Percentiles rank a stretch among this genome's conserved stretches.
Conservation (phyloP, 768 basidiomycete species). For the Postia placenta region DNA sequence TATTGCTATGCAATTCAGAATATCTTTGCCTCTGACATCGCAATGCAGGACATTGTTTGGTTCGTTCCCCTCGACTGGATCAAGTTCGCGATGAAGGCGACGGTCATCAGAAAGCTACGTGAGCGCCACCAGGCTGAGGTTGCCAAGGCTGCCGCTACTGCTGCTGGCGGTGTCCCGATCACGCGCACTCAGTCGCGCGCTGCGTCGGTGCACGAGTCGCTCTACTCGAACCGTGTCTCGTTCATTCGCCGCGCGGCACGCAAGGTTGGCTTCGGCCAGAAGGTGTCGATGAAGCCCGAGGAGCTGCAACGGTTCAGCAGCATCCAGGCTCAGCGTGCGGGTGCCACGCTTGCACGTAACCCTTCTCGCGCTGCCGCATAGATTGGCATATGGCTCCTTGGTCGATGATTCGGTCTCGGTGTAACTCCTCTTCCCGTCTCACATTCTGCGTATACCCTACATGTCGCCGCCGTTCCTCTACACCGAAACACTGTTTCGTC, state of each 20-base stretch:
- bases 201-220: slow-evolving; percentile 82
- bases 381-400: slow-evolving; percentile 12
- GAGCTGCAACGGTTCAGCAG: slow-evolving; percentile 83
- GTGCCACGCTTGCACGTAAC: slow-evolving; percentile 71
- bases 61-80: slow-evolving; percentile 93
- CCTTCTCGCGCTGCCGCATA: slow-evolving; percentile 47
- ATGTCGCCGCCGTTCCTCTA: neutral
- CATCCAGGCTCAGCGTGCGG: slow-evolving; percentile 78
- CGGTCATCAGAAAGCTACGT: slow-evolving; percentile 81
- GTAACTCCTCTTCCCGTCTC: slow-evolving; percentile 4
- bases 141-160: slow-evolving; percentile 25
- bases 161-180: slow-evolving; percentile 60
- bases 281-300: slow-evolving; percentile 75
- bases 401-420: slow-evolving; percentile 9
- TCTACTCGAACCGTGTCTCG: slow-evolving; percentile 92
- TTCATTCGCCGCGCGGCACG: slow-evolving; percentile 87
- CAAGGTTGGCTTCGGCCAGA: slow-evolving; percentile 84
- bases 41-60: slow-evolving; percentile 82
- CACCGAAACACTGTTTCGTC: neutral
- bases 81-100: slow-evolving; percentile 96
- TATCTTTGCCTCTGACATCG: slow-evolving; percentile 10
- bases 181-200: slow-evolving; percentile 86
- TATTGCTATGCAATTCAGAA: slow-evolving; percentile 11
- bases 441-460: neutral
- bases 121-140: slow-evolving; percentile 44